A percentile compares a stretch with the other conserved stretches of the same genome.
phyloP scores from a whole-genome alignment of 2,329 filamentous ascomycete genomes.

The Penicillium sp. region DNA sequence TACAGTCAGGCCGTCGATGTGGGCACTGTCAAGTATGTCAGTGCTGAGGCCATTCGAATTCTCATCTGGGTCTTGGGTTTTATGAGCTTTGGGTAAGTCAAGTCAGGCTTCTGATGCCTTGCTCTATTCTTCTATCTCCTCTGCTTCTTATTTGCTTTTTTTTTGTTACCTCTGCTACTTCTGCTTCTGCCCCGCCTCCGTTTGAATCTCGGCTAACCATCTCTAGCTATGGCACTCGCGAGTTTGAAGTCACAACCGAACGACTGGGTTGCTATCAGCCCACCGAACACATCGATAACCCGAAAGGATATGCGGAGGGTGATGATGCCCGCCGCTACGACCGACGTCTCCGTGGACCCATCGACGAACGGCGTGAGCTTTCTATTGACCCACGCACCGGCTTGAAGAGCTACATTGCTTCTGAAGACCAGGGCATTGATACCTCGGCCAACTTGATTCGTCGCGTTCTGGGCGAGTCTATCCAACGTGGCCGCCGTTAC shows the following conservation, averaged over 20 bases:
- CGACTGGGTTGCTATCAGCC: conserved; percentile 80
- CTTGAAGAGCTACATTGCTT: conserved; percentile 94
- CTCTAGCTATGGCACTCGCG: conserved; percentile 65
- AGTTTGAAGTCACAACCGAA: conserved; percentile 82
- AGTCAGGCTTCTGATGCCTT: no score
- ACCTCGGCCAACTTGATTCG: conserved; percentile 80
- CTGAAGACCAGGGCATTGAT: conserved; percentile 76
- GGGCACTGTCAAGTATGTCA: conserved; percentile 87
- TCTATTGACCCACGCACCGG: conserved; percentile 75
- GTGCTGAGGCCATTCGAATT: conserved; percentile 86
- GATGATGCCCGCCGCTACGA: conserved; percentile 83
- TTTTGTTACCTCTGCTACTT: neutral
- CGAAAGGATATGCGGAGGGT: conserved; percentile 86
- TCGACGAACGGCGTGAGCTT: conserved; percentile 79
- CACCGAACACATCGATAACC: conserved; percentile 81
- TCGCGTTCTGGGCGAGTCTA: conserved; percentile 71
- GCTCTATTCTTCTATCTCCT: neutral
- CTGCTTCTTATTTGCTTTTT: neutral
- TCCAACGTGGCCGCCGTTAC: conserved; percentile 80
- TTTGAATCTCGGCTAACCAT: conserved; percentile 1
- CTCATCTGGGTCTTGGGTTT: conserved; percentile 88
- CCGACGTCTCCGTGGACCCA: conserved; percentile 74
- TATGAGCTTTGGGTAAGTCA: conserved; percentile 78
- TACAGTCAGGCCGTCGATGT: conserved; percentile 95
- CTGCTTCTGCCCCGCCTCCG: neutral